Evolutionary conservation across 148 eudicot species (phyloP).

Genomic region (Fagopyrum esculentum): DNA sequence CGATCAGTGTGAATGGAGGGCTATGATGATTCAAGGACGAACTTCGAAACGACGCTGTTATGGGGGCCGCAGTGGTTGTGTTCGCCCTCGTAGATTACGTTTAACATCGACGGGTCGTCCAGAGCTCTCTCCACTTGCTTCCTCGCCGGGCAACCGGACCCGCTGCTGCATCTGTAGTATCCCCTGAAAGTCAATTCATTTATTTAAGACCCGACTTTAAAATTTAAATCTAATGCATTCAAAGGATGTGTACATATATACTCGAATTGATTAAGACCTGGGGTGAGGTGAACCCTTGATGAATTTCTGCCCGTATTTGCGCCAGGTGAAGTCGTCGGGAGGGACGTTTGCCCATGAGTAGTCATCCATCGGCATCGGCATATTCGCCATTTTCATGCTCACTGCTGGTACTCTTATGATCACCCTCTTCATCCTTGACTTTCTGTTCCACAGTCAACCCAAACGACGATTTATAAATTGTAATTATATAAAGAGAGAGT

Average conservation of each 20-base stretch:
- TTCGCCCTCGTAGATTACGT: slow-evolving; percentile 33
- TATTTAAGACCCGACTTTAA: too few species aligned
- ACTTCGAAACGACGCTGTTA: not conserved
- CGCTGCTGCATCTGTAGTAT: slow-evolving; percentile 67
- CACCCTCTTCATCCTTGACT: slow-evolving; percentile 54
- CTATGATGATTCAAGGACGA: slow-evolving; percentile 9
- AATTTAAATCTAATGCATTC: too few species aligned
- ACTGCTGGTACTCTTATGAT: slow-evolving; percentile 46
- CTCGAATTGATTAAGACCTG: slow-evolving; percentile 22
- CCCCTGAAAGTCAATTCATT: slow-evolving; percentile 30
- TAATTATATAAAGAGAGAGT: not conserved
- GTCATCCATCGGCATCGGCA: not conserved
- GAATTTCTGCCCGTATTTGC: slow-evolving; percentile 61
- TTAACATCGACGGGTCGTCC: slow-evolving; percentile 58
- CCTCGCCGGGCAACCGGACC: slow-evolving; percentile 57
- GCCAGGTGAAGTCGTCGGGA: slow-evolving; percentile 71
- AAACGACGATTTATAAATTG: not conserved
- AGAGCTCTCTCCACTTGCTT: slow-evolving; percentile 62
- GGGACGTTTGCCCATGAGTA: slow-evolving; percentile 28
- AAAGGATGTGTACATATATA: too few species aligned
- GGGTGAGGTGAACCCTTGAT: slow-evolving; percentile 56
- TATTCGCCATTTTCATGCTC: slow-evolving; percentile 47
- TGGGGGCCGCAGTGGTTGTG: not conserved
- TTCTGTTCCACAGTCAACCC: slow-evolving; percentile 25
- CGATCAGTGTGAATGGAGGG: not conserved